These are phyloP conservation scores for Blumeria hordei DNA, from an alignment of 2,329 filamentous ascomycete genomes.

Conservation along the genomic window DNA sequence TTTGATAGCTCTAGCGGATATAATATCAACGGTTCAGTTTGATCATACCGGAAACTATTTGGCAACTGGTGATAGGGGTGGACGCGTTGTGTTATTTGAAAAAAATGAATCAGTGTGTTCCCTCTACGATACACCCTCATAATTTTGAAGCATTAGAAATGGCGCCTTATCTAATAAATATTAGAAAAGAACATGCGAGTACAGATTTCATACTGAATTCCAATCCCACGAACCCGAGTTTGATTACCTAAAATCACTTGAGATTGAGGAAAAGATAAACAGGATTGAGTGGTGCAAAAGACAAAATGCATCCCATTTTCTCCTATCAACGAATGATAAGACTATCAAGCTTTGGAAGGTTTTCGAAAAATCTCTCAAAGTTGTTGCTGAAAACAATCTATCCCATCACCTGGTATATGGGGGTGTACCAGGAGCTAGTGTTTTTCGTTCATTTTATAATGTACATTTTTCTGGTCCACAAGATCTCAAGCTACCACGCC, in stretches of 20 bases:
- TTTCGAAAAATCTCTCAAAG: constrained; percentile 96
- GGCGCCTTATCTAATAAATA: not conserved
- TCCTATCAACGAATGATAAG: constrained; percentile 97
- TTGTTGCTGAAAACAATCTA: constrained; percentile 95
- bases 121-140: not conserved
- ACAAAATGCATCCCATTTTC: constrained; percentile 95
- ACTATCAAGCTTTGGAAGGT: constrained; percentile 99
- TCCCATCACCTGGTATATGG: constrained; percentile 77
- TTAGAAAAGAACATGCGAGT: constrained; percentile 99
- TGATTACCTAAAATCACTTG: constrained; percentile 94
- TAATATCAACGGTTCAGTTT: constrained; percentile 79
- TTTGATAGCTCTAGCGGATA: constrained; percentile 36
- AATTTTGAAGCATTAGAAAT: not conserved
- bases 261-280: constrained; percentile 99
- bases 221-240: constrained; percentile 99
- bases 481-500: constrained; percentile 76
- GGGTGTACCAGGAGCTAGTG: constrained; percentile 47
- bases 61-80: constrained; percentile 74
- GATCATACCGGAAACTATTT: constrained; percentile 79
- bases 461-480: constrained; percentile 55
- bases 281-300: constrained; percentile 99
- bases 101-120: constrained; percentile 70
- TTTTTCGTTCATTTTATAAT: constrained; percentile 45
- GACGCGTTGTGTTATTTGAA: constrained; percentile 66
- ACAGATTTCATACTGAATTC: constrained; percentile 99